These are phyloP conservation scores for Colletotrichum phormii DNA, from an alignment of 2,329 filamentous ascomycete species.

Conservation along the genomic window DNA sequence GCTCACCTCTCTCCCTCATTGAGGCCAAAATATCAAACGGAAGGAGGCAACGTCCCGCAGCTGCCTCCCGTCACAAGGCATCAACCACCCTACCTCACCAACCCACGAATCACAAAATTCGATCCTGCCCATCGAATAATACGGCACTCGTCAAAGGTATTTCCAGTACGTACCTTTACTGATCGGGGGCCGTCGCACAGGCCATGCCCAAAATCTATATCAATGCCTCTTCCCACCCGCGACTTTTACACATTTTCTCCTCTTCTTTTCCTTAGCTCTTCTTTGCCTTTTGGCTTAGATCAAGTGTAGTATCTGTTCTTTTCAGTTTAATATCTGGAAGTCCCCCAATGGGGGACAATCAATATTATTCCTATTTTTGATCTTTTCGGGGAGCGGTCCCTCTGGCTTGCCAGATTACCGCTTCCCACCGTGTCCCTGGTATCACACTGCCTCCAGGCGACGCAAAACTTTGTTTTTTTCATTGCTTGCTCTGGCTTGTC, in stretches of 20 bases:
- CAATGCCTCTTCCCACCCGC: not conserved
- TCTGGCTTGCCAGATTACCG: conserved; percentile 20
- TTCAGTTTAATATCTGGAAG: conserved; percentile 31
- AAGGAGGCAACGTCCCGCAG: not conserved
- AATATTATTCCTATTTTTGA: conserved; percentile 31
- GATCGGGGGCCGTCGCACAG: not conserved
- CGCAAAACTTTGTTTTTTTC: conserved; percentile 19
- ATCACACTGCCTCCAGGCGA: conserved; percentile 32
- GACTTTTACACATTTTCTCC: not conserved
- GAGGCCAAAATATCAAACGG: conserved; percentile 21
- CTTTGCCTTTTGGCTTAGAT: conserved; percentile 31
- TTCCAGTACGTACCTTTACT: not conserved
- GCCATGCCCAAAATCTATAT: conserved; percentile 1
- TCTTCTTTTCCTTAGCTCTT: conserved; percentile 20
- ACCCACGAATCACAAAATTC: not conserved
- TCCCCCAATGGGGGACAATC: not conserved
- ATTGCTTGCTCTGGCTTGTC: conserved; percentile 25
- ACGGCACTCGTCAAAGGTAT: not conserved
- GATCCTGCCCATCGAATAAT: not conserved
- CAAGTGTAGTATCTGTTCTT: conserved; percentile 36
- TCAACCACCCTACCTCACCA: not conserved
- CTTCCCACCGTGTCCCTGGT: conserved; percentile 31
- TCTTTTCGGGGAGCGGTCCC: conserved; percentile 11
- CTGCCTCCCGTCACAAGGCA: not conserved
- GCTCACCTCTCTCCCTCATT: not conserved